These are phyloP conservation scores for Boletus holoroseus DNA, from an alignment of 1,284 basidiomycete species.

Conservation along the genomic window DNA sequence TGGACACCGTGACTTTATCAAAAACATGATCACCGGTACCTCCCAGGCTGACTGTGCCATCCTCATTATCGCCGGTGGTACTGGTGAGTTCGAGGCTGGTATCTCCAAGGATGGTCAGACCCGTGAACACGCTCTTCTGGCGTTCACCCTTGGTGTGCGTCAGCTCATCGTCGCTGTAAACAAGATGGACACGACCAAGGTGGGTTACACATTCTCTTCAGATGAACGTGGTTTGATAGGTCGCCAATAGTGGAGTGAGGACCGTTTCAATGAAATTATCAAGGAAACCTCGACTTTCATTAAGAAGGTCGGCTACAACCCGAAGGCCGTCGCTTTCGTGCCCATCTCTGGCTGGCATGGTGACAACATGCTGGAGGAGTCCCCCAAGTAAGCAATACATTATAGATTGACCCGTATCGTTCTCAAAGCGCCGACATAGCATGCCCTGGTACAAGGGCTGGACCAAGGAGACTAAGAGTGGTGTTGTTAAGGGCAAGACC, in stretches of 20 bases:
- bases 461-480: conserved; percentile 93
- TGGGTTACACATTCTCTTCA: conserved; percentile 23
- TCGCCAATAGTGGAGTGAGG: conserved; percentile 83
- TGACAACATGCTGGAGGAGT: conserved; percentile 99
- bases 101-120: conserved; percentile 99
- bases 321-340: conserved; percentile 96
- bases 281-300: conserved; percentile 99
- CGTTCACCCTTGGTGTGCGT: conserved; percentile 99
- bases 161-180: conserved; percentile 99
- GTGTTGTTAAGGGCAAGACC: conserved; percentile 95
- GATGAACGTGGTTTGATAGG: conserved; percentile 6
- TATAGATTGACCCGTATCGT: neutral
- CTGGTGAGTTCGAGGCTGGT: conserved; percentile 99
- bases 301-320: conserved; percentile 99
- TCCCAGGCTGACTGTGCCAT: conserved; percentile 99
- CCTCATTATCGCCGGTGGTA: conserved; percentile 98
- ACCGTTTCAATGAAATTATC: conserved; percentile 99
- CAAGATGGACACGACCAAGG: conserved; percentile 99
- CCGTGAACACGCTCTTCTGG: conserved; percentile 99
- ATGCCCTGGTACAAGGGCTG: conserved; percentile 99
- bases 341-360: conserved; percentile 99
- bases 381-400: conserved; percentile 64
- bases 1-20: conserved; percentile 99
- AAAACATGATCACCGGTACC: conserved; percentile 99
- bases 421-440: conserved; percentile 42